A percentile compares a stretch with the other conserved stretches of the same genome.
Conservation (phyloP, 768 basidiomycete genomes). For the Coprinopsis strossmayeri region DNA sequence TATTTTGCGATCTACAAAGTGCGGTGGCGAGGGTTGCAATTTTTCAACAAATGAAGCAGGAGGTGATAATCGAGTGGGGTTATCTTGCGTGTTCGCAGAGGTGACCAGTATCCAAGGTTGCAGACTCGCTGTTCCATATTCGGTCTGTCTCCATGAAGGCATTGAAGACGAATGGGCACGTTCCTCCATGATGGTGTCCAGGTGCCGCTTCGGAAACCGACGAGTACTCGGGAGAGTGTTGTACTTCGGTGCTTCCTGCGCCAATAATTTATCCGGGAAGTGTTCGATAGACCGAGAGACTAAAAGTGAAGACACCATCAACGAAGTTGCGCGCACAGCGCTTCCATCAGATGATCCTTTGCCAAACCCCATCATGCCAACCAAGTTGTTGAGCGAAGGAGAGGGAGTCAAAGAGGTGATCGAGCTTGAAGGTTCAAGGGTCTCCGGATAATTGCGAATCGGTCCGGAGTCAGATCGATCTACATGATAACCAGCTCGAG, state of each 20-base stretch:
- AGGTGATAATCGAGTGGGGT: too few relatives aligned
- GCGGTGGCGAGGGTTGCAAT: too few relatives aligned
- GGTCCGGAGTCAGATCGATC: too few relatives aligned
- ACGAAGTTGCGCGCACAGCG: not conserved
- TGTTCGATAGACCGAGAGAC: not conserved
- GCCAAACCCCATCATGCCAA: too few relatives aligned
- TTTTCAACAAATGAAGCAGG: too few relatives aligned
- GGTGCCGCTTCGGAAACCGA: slow-evolving; percentile 12
- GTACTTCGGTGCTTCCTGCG: not conserved
- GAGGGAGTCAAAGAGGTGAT: too few relatives aligned
- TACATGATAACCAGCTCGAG: too few relatives aligned
- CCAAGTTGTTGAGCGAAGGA: too few relatives aligned
- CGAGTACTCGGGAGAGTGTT: slow-evolving; percentile 8
- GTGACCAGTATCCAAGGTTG: not conserved
- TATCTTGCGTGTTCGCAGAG: not conserved
- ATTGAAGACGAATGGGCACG: slow-evolving; percentile 2
- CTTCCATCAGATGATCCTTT: too few relatives aligned
- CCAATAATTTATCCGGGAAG: not conserved
- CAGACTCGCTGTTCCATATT: not conserved
- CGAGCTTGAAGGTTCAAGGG: too few relatives aligned
- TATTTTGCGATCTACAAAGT: too few relatives aligned
- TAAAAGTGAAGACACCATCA: not conserved
- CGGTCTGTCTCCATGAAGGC: not conserved
- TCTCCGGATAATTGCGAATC: too few relatives aligned
- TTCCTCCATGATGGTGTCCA: slow-evolving; percentile 13